Evolutionary conservation across 805 yeast species (phyloP).

Genomic region (Pichia occidentalis): DNA sequence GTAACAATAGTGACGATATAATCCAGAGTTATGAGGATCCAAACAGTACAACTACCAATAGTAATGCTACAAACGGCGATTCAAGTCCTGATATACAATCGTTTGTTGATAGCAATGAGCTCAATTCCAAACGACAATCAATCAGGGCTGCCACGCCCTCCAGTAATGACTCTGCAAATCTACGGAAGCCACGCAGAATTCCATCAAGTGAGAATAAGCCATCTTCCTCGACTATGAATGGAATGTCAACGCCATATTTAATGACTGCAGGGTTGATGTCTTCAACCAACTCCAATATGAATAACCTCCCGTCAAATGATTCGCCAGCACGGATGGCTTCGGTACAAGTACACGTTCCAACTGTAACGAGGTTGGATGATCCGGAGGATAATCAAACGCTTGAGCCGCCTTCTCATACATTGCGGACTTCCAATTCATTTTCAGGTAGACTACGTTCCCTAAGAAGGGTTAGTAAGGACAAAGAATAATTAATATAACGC

Average conservation of each 20-base stretch:
- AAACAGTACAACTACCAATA: constrained; percentile 10
- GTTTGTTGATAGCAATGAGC: not conserved
- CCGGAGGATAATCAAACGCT: constrained; percentile 11
- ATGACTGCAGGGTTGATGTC: constrained; percentile 57
- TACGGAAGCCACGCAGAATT: constrained; percentile 27
- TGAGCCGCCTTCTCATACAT: constrained; percentile 4
- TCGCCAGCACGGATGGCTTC: constrained; percentile 14
- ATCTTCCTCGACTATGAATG: constrained; percentile 28
- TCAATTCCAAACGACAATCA: constrained; percentile 17
- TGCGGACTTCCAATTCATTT: constrained; percentile 7
- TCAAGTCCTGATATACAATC: no score
- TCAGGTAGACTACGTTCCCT: constrained; percentile 24
- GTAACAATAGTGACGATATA: not conserved
- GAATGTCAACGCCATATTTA: constrained; percentile 63
- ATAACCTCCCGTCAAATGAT: not conserved
- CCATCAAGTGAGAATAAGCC: constrained; percentile 36
- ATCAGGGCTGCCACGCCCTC: constrained; percentile 27
- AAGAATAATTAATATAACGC: no score
- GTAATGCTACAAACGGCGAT: not conserved
- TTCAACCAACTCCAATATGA: not conserved
- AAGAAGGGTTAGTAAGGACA: constrained; percentile 19
- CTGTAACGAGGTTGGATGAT: constrained; percentile 26
- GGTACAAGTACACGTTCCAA: constrained; percentile 25
- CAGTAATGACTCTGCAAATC: constrained; percentile 19
- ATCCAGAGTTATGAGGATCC: constrained; percentile 1